These are phyloP conservation scores for Sphagnurus paluster DNA, from an alignment of 1,284 basidiomycete species.

Conservation along the genomic window DNA sequence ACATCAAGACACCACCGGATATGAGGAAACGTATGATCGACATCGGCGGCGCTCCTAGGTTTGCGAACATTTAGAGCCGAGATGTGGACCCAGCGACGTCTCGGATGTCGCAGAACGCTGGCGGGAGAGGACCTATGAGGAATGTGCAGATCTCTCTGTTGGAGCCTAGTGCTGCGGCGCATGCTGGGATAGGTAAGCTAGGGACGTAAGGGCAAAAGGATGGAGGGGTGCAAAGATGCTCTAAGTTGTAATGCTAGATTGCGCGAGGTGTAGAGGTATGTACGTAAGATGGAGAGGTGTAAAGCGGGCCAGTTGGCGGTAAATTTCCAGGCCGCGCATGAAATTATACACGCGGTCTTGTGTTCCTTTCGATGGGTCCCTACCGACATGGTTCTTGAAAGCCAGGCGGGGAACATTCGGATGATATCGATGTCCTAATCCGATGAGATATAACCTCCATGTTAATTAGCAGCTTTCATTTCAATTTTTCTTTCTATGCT, in stretches of 20 bases:
- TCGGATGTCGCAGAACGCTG: constrained; percentile 33
- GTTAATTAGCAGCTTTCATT: constrained; percentile 4
- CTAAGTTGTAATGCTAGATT: no score
- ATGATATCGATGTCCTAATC: constrained; percentile 7
- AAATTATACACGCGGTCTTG: background rate
- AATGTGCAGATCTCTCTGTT: constrained; percentile 29
- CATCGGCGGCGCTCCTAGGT: constrained; percentile 12
- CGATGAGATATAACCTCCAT: background rate
- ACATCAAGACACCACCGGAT: constrained; percentile 27
- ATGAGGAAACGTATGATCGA: constrained; percentile 31
- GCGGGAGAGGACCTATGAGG: constrained; percentile 24
- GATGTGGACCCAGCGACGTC: constrained; percentile 39
- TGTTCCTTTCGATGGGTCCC: constrained; percentile 18
- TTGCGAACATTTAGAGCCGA: constrained; percentile 29
- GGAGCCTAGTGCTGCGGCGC: constrained; percentile 23
- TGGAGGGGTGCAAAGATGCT: no score
- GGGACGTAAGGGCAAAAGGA: no score
- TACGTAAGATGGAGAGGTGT: no score
- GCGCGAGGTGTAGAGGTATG: no score
- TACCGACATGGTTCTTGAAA: constrained; percentile 18
- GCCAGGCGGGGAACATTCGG: constrained; percentile 20
- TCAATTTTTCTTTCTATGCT: constrained; percentile 11
- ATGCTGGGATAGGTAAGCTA: constrained; percentile 21
- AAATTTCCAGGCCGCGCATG: no score
- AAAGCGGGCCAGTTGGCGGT: no score